Conservation (phyloP, 176 grass and related monocot genomes). For the Metroxylon sagu region DNA sequence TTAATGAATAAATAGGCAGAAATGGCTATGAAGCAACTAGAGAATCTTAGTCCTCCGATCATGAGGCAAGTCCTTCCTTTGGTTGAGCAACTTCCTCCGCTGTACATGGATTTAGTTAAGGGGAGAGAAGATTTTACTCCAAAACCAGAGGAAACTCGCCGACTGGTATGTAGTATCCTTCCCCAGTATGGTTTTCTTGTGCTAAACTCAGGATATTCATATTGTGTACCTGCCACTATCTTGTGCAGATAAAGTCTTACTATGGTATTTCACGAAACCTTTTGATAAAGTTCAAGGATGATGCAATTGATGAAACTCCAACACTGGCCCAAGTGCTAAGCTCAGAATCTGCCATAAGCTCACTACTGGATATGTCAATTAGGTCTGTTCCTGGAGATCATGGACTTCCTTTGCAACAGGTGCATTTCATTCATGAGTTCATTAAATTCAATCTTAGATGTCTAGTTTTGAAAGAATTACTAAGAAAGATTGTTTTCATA, state of each 20-base stretch:
- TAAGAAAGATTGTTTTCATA: too few relatives aligned
- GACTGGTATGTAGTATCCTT: constrained; percentile 45
- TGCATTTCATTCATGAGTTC: constrained; percentile 7
- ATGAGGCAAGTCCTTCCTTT: constrained; percentile 92
- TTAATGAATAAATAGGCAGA: constrained; percentile 52
- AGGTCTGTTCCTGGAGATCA: constrained; percentile 85
- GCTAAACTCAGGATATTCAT: not conserved
- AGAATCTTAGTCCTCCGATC: constrained; percentile 78
- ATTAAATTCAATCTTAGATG: constrained; percentile 1
- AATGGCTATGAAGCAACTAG: constrained; percentile 83
- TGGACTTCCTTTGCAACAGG: constrained; percentile 83
- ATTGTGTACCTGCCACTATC: not conserved
- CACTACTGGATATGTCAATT: constrained; percentile 84
- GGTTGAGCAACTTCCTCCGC: constrained; percentile 84
- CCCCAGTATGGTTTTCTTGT: not conserved
- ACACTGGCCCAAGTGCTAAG: constrained; percentile 75
- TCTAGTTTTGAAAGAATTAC: not conserved
- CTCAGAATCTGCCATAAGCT: constrained; percentile 80
- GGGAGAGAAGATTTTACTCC: constrained; percentile 93
- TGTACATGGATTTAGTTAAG: constrained; percentile 88
- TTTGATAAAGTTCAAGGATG: constrained; percentile 91
- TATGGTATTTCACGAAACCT: constrained; percentile 93
- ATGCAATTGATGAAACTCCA: constrained; percentile 88
- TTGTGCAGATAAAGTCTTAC: constrained; percentile 80
- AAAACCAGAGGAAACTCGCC: constrained; percentile 85